Conservation (phyloP, 139 green algal genomes). For the Prasinococcaceae sp. region DNA sequence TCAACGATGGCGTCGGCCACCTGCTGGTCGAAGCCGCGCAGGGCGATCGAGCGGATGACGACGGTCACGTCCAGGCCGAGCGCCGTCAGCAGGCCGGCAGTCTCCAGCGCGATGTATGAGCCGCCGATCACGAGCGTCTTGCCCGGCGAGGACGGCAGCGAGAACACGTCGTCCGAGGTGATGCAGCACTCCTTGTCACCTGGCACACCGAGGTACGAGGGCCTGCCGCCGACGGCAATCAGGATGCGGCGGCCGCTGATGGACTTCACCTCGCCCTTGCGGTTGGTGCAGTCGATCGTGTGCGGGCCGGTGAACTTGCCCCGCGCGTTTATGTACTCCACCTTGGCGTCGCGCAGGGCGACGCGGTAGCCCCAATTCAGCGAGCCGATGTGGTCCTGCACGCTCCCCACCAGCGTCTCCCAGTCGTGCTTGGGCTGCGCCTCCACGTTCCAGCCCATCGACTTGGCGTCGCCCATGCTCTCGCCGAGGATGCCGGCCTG, state of each 20-base stretch:
- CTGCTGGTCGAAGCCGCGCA: slow-evolving; percentile 27
- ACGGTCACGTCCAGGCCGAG: slow-evolving; percentile 19
- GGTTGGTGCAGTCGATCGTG: slow-evolving; percentile 19
- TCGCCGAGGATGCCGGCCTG: slow-evolving; percentile 27
- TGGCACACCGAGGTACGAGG: slow-evolving; percentile 26
- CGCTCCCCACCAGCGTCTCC: slow-evolving; percentile 18
- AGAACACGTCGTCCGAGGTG: slow-evolving; percentile 29
- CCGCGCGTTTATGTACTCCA: slow-evolving; percentile 25
- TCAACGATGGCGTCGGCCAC: slow-evolving; percentile 16
- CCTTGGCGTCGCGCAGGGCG: slow-evolving; percentile 17
- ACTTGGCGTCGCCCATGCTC: slow-evolving; percentile 25
- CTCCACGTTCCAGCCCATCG: slow-evolving; percentile 19
- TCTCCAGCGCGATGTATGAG: slow-evolving; percentile 27
- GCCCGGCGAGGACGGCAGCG: slow-evolving; percentile 11
- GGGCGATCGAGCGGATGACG: slow-evolving; percentile 12
- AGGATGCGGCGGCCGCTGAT: slow-evolving; percentile 16
- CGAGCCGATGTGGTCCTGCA: slow-evolving; percentile 25
- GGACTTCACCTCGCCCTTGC: slow-evolving; percentile 14
- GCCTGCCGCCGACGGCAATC: slow-evolving; percentile 30
- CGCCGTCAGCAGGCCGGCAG: slow-evolving; percentile 20
- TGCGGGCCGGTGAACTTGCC: slow-evolving; percentile 18
- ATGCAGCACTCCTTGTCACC: slow-evolving; percentile 28
- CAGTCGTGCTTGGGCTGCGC: slow-evolving; percentile 7
- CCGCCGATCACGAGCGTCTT: slow-evolving; percentile 26
- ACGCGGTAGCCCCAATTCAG: slow-evolving; percentile 26